Evolutionary conservation across 352 stramenopile species (phyloP).

Genomic region (Phytophthora chlamydospora): DNA sequence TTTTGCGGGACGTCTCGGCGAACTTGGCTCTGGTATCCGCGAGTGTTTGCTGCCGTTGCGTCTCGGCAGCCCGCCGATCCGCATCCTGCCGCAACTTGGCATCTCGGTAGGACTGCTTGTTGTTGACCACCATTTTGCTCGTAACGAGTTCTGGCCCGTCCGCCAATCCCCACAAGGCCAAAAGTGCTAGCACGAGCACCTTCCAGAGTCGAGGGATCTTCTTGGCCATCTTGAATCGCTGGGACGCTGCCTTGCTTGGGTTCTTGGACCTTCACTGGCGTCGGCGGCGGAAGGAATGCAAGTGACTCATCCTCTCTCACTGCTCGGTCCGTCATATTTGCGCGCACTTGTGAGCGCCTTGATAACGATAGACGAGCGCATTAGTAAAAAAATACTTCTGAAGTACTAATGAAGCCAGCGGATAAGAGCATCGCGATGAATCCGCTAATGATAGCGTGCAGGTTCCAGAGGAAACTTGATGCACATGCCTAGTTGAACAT

Average conservation of each 20-base stretch:
- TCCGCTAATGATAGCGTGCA: too few species aligned
- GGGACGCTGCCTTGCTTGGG: neutral
- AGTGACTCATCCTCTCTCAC: neutral
- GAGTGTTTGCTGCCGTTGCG: constrained; percentile 14
- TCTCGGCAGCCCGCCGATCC: constrained; percentile 18
- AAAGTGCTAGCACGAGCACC: neutral
- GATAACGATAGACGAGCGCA: too few species aligned
- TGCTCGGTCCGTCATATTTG: too few species aligned
- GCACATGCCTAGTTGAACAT: neutral
- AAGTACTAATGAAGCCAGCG: too few species aligned
- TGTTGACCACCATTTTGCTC: constrained; percentile 10
- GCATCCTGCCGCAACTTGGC: constrained; percentile 18
- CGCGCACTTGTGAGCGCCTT: neutral
- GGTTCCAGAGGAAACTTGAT: constrained; percentile 1
- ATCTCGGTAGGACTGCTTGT: constrained; percentile 12
- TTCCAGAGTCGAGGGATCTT: constrained; percentile 13
- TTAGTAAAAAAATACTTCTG: too few species aligned
- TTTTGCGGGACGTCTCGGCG: constrained; percentile 12
- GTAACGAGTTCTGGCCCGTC: constrained; percentile 12
- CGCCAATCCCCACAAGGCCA: constrained; percentile 13
- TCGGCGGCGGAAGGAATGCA: neutral
- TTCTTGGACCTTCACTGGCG: neutral
- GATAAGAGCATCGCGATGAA: too few species aligned
- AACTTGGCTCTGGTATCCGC: constrained; percentile 16
- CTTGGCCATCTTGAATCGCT: constrained; percentile 15